Evolutionary conservation across 768 basidiomycete genomes (phyloP).

Genomic region (Ramaria rubella): DNA sequence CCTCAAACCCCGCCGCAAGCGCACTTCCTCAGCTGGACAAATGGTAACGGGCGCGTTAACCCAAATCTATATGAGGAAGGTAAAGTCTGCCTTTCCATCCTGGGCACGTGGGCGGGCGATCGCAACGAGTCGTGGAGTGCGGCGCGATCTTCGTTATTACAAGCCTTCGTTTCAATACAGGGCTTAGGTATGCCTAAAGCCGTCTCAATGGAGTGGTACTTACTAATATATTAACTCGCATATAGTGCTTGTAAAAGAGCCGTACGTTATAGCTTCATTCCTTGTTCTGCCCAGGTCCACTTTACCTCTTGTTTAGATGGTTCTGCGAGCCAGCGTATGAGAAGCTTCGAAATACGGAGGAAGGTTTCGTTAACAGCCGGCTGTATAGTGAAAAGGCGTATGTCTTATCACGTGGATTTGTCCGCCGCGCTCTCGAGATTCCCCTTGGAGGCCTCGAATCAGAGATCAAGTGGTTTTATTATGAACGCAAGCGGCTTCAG

Average conservation of each 20-base stretch:
- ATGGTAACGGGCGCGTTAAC: conserved; percentile 81
- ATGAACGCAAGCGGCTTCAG: conserved; percentile 51
- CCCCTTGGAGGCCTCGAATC: conserved; percentile 63
- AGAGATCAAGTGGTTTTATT: conserved; percentile 73
- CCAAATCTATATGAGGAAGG: conserved; percentile 94
- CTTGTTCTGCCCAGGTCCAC: not conserved
- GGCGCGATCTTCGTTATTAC: conserved; percentile 76
- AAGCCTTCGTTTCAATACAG: conserved; percentile 91
- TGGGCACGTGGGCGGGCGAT: conserved; percentile 91
- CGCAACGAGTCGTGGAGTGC: conserved; percentile 84
- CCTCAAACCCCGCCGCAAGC: conserved; percentile 79
- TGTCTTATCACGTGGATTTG: conserved; percentile 82
- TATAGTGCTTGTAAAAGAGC: conserved; percentile 84
- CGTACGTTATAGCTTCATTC: conserved; percentile 45
- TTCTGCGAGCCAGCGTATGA: conserved; percentile 93
- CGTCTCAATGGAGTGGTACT: not conserved
- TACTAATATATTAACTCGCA: not conserved
- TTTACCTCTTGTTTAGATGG: conserved; percentile 44
- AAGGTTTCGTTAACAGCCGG: conserved; percentile 85
- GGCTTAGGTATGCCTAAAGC: conserved; percentile 38
- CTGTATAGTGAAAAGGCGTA: conserved; percentile 92
- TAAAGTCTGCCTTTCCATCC: conserved; percentile 86
- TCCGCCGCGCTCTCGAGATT: conserved; percentile 80
- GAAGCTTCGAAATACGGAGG: conserved; percentile 83
- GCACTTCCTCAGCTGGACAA: conserved; percentile 91